Evolutionary conservation across 1,139 yeast genomes (phyloP).

Genomic region (Spathaspora sp.): DNA sequence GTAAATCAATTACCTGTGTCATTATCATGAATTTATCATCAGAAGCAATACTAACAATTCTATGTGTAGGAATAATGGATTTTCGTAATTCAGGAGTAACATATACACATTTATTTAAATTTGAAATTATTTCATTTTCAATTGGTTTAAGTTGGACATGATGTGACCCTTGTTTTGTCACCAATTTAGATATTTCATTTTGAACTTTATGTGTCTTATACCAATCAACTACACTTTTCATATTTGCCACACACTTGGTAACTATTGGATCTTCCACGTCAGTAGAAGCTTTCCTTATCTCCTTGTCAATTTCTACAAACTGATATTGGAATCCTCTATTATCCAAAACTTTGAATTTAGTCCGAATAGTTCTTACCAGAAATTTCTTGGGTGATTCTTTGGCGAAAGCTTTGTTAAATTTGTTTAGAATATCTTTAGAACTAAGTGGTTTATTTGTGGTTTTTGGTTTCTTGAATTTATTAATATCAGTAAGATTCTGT

Average conservation of each 20-base stretch:
- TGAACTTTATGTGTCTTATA: constrained; percentile 3
- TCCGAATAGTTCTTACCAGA: constrained; percentile 2
- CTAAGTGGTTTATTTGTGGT: constrained; percentile 1
- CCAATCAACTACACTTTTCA: constrained; percentile 8
- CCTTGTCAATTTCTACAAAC: constrained; percentile 8
- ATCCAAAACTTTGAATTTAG: constrained; percentile 7
- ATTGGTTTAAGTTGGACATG: background rate
- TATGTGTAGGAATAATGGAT: constrained; percentile 11
- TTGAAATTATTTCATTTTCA: background rate
- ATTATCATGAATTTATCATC: constrained; percentile 10
- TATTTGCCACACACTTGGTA: constrained; percentile 1
- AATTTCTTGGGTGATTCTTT: background rate
- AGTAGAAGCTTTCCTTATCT: constrained; percentile 2
- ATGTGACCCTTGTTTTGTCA: background rate
- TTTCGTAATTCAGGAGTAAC: constrained; percentile 1
- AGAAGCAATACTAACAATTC: constrained; percentile 2
- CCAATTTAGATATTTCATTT: background rate
- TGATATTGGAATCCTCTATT: constrained; percentile 9
- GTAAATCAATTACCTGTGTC: constrained; percentile 4
- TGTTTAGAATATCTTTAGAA: constrained; percentile 5
- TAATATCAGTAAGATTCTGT: background rate
- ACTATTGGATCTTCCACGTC: constrained; percentile 6
- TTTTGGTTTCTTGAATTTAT: constrained; percentile 1
- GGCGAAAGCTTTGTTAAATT: constrained; percentile 5
- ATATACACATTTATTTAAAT: constrained; percentile 1